A percentile compares a stretch with the other conserved stretches of the same genome.
These are phyloP conservation scores for Aureobasidium namibiae DNA, from an alignment of 2,329 filamentous ascomycete species.

Conservation along the genomic window DNA sequence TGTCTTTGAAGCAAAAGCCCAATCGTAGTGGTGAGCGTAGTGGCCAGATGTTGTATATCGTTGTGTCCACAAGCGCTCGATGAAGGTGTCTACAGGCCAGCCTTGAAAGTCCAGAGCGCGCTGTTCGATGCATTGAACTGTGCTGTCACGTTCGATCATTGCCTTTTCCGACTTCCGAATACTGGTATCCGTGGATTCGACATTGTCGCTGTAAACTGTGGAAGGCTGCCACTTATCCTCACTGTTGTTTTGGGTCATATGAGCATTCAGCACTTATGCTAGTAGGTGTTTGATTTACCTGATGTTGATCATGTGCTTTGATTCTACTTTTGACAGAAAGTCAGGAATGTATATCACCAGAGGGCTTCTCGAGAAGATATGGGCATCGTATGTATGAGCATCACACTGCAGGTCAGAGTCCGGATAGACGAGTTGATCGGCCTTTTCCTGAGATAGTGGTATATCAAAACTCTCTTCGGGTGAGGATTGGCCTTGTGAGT, in stretches of 20 bases:
- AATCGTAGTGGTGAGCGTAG: conserved; percentile 54
- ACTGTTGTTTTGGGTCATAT: conserved; percentile 16
- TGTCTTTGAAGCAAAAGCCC: conserved; percentile 32
- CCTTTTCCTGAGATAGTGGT: conserved; percentile 24
- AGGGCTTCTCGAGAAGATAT: conserved; percentile 46
- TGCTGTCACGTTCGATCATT: conserved; percentile 35
- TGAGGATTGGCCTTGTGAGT: background rate
- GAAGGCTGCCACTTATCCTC: conserved; percentile 44
- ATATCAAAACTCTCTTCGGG: conserved; percentile 13
- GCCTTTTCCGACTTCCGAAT: conserved; percentile 48
- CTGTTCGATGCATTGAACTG: conserved; percentile 51
- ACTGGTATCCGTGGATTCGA: conserved; percentile 38
- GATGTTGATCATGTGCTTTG: conserved; percentile 41
- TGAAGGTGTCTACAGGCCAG: conserved; percentile 49
- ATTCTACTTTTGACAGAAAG: conserved; percentile 43
- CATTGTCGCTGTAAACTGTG: conserved; percentile 44
- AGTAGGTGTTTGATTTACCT: conserved; percentile 34
- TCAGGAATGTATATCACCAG: conserved; percentile 51
- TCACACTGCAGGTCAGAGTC: conserved; percentile 30
- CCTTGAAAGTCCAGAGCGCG: conserved; percentile 53
- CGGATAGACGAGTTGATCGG: conserved; percentile 33
- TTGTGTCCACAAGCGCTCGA: conserved; percentile 55
- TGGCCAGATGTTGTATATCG: conserved; percentile 51
- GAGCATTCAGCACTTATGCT: conserved; percentile 11
- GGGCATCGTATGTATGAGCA: conserved; percentile 32